Conservation (phyloP, 2,329 filamentous ascomycete genomes). For the Penicillium italicum region DNA sequence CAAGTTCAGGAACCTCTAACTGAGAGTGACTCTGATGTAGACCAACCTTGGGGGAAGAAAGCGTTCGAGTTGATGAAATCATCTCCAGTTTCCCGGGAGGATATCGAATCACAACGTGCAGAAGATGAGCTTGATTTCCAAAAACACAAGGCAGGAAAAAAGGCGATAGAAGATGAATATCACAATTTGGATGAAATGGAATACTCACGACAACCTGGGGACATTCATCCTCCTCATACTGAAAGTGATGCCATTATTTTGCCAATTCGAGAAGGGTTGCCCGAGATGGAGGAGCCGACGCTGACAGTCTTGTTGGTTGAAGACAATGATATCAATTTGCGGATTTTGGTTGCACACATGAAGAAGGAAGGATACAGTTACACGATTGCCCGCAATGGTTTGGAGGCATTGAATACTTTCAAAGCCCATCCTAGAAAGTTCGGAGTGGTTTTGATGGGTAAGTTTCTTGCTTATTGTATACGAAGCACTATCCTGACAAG, state of each 20-base stretch:
- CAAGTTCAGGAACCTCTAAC: background rate
- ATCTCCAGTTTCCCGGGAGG: background rate
- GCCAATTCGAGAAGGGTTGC: background rate
- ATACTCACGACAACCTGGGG: background rate
- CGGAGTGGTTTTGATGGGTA: constrained; percentile 16
- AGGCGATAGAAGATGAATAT: background rate
- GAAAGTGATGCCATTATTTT: background rate
- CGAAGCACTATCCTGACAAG: background rate
- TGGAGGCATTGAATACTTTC: constrained; percentile 33
- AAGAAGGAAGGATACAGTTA: constrained; percentile 29
- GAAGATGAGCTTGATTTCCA: background rate
- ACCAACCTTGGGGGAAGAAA: background rate
- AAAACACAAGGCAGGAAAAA: background rate
- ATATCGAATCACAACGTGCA: background rate
- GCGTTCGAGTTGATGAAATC: background rate
- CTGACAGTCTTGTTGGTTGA: constrained; percentile 34
- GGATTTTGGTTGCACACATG: constrained; percentile 32
- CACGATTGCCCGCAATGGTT: constrained; percentile 34
- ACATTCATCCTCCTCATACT: background rate
- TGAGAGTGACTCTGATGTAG: background rate
- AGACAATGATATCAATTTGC: constrained; percentile 38
- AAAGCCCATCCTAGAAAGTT: constrained; percentile 13
- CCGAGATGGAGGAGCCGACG: constrained; percentile 4
- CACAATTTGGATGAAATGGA: background rate
- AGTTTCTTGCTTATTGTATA: background rate